Evolutionary conservation across 768 basidiomycete species (phyloP).

Genomic region (Amanita muscaria): DNA sequence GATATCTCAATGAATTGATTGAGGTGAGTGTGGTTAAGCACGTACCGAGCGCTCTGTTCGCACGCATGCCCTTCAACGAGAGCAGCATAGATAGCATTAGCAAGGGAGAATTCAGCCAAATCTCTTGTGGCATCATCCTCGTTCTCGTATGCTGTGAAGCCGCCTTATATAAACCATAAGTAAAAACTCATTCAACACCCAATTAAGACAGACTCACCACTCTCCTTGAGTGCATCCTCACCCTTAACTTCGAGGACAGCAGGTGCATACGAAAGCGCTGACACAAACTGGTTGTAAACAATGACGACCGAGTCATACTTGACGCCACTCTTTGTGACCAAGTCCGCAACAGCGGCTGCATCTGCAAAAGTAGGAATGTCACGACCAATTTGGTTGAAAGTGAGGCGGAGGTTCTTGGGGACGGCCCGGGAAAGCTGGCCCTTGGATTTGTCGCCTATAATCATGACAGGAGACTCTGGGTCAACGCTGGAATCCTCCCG

Average conservation of each 20-base stretch:
- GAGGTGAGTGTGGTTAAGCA: not conserved
- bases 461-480: slow-evolving; percentile 61
- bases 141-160: slow-evolving; percentile 95
- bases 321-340: slow-evolving; percentile 77
- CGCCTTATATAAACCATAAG: slow-evolving; percentile 39
- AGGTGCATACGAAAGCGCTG: slow-evolving; percentile 87
- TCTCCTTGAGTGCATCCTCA: slow-evolving; percentile 71
- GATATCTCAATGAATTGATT: not conserved
- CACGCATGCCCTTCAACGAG: slow-evolving; percentile 94
- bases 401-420: slow-evolving; percentile 60
- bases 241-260: slow-evolving; percentile 69
- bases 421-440: slow-evolving; percentile 70
- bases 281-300: slow-evolving; percentile 80
- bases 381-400: slow-evolving; percentile 97
- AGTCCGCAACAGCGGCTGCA: slow-evolving; percentile 88
- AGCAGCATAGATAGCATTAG: slow-evolving; percentile 92
- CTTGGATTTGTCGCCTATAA: slow-evolving; percentile 98
- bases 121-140: slow-evolving; percentile 95
- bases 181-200: not conserved
- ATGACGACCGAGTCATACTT: slow-evolving; percentile 80
- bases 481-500: slow-evolving; percentile 38
- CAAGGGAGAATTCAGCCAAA: slow-evolving; percentile 89
- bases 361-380: slow-evolving; percentile 97
- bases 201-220: slow-evolving; percentile 45
- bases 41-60: slow-evolving; percentile 84